Evolutionary conservation across 2,329 filamentous ascomycete genomes (phyloP).

Genomic region (Aspergillus neotritici): DNA sequence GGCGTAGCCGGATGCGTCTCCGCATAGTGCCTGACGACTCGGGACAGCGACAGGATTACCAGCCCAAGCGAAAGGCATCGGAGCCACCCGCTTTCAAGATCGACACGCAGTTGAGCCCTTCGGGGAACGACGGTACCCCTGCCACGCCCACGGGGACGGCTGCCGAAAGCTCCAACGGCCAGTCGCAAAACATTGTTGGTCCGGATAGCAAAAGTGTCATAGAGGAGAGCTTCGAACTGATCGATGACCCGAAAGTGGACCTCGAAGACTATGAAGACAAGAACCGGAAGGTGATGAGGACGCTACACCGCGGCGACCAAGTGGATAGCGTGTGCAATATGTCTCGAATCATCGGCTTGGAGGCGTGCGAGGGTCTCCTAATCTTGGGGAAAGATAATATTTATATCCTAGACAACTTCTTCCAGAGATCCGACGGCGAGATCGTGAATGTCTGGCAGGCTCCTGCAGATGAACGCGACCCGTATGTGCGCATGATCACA

Average conservation of each 20-base stretch:
- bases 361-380: conserved; percentile 87
- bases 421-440: conserved; percentile 89
- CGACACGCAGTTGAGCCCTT: conserved; percentile 40
- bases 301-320: conserved; percentile 80
- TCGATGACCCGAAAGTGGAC: conserved; percentile 84
- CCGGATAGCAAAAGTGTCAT: conserved; percentile 41
- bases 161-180: conserved; percentile 29
- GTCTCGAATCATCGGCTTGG: conserved; percentile 86
- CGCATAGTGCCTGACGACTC: conserved; percentile 75
- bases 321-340: conserved; percentile 95
- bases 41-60: conserved; percentile 65
- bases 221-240: conserved; percentile 92
- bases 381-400: conserved; percentile 88
- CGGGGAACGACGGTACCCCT: conserved; percentile 40
- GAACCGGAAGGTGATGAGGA: conserved; percentile 95
- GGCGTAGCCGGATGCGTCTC: conserved; percentile 88
- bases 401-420: conserved; percentile 94
- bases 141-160: conserved; percentile 32
- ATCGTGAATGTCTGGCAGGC: conserved; percentile 97
- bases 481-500: conserved; percentile 89
- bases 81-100: conserved; percentile 45
- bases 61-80: conserved; percentile 72
- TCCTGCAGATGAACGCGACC: conserved; percentile 83
- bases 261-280: conserved; percentile 91
- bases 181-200: conserved; percentile 23